A percentile compares a stretch with the other conserved stretches of the same genome.
Conservation (phyloP, 805 yeast genomes). For the Metschnikowia vanudenii region DNA sequence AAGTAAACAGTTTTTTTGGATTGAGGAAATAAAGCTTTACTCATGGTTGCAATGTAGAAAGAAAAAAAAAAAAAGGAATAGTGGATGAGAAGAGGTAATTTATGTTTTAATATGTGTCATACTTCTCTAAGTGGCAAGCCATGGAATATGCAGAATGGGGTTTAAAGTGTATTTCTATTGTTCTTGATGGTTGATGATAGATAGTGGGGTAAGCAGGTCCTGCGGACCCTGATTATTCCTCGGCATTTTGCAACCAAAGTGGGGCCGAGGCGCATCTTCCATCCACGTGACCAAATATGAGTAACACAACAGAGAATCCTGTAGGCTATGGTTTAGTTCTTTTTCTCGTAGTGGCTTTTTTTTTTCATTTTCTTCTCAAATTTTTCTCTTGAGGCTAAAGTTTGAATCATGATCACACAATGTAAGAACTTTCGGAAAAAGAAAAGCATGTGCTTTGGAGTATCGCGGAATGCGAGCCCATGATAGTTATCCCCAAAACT, state of each 20-base stretch:
- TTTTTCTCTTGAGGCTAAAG: too few relatives aligned
- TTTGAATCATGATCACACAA: too few relatives aligned
- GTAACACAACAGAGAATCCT: too few relatives aligned
- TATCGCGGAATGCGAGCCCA: too few relatives aligned
- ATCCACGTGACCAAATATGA: background rate
- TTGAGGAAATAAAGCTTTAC: constrained; percentile 9
- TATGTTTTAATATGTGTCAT: background rate
- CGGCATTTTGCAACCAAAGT: constrained; percentile 7
- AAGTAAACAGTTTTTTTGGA: constrained; percentile 3
- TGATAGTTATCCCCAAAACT: too few relatives aligned
- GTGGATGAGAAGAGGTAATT: background rate
- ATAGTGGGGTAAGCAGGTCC: constrained; percentile 3
- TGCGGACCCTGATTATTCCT: background rate
- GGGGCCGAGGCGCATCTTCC: constrained; percentile 1
- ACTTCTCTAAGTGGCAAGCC: background rate
- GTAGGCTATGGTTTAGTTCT: too few relatives aligned
- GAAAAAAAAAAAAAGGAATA: background rate
- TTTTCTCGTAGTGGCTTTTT: too few relatives aligned
- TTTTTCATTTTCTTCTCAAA: too few relatives aligned
- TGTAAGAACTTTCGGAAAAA: too few relatives aligned
- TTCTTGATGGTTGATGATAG: background rate
- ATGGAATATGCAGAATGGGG: background rate
- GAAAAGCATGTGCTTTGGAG: too few relatives aligned
- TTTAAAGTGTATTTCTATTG: background rate
- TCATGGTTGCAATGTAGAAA: constrained; percentile 1